A percentile compares a stretch with the other conserved stretches of the same genome.
phyloP scores from a whole-genome alignment of 1,139 yeast genomes.

The Chernovozyma sophiae-reginae region DNA sequence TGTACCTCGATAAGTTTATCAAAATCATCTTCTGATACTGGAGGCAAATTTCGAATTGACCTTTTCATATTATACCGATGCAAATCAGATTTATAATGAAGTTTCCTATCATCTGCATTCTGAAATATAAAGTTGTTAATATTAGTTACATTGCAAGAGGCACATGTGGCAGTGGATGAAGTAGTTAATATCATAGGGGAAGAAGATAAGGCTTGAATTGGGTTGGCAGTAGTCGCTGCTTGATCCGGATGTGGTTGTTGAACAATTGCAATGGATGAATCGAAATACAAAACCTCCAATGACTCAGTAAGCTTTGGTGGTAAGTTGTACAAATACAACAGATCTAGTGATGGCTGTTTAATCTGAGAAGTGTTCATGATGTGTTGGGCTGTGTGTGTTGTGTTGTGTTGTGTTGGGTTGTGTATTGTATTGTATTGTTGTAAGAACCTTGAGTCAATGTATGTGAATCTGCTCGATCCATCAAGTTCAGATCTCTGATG shows the following conservation, averaged over 20 bases:
- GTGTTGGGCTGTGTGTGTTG: too few species aligned
- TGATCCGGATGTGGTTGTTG: constrained; percentile 1
- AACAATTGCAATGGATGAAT: constrained; percentile 37
- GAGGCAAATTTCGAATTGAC: constrained; percentile 38
- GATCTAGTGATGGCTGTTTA: constrained; percentile 21
- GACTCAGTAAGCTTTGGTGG: constrained; percentile 39
- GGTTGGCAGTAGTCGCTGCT: background rate
- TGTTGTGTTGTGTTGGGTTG: too few species aligned
- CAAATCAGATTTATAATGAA: constrained; percentile 60
- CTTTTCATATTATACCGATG: constrained; percentile 62
- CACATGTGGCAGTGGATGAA: constrained; percentile 4
- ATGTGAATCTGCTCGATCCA: too few species aligned
- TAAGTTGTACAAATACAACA: constrained; percentile 53
- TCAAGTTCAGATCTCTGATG: too few species aligned
- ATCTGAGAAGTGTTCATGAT: constrained; percentile 14
- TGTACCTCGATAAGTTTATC: constrained; percentile 50
- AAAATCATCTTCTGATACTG: constrained; percentile 56
- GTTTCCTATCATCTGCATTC: constrained; percentile 26
- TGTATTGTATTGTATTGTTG: too few species aligned
- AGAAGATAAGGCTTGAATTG: background rate
- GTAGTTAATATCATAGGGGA: constrained; percentile 1
- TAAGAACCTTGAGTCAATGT: too few species aligned
- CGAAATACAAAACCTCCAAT: constrained; percentile 55
- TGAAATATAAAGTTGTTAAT: constrained; percentile 3
- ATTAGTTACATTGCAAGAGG: constrained; percentile 8